Conservation (phyloP, 2,329 filamentous ascomycete genomes). For the Arthrobotrys iridis region DNA sequence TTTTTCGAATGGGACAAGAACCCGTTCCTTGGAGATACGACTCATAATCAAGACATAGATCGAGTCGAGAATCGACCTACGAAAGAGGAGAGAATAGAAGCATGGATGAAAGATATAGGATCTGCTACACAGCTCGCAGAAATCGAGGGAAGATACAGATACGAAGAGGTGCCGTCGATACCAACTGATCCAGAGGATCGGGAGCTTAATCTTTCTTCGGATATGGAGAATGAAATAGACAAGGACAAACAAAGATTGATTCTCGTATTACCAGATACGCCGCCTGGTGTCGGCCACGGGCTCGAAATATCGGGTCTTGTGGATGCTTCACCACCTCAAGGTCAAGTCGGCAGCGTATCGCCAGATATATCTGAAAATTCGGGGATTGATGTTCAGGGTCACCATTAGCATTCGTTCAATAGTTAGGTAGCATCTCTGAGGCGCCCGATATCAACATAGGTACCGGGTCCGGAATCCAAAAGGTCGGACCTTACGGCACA, state of each 20-base stretch:
- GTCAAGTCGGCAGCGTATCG: not conserved
- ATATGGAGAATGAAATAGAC: no score
- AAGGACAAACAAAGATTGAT: no score
- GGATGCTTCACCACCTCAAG: not conserved
- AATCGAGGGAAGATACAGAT: not conserved
- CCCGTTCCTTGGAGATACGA: not conserved
- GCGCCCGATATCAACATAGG: not conserved
- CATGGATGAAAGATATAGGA: slow-evolving; percentile 14
- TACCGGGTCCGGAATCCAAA: no score
- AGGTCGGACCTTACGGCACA: no score
- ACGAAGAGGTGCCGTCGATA: not conserved
- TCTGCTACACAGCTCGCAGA: not conserved
- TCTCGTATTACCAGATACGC: not conserved
- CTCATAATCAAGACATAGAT: not conserved
- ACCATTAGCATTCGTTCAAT: not conserved
- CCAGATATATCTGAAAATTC: not conserved
- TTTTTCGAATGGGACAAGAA: not conserved
- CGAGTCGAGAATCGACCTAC: not conserved
- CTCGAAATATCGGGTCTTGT: not conserved
- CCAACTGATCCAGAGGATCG: not conserved
- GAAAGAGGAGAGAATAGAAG: not conserved
- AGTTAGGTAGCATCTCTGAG: not conserved
- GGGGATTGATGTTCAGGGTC: not conserved
- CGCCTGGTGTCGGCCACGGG: not conserved
- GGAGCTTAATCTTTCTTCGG: not conserved